Percentiles rank a stretch among this genome's conserved stretches.
Evolutionary conservation across 768 basidiomycete genomes (phyloP).

Genomic region (Leccinum pellstonianum): DNA sequence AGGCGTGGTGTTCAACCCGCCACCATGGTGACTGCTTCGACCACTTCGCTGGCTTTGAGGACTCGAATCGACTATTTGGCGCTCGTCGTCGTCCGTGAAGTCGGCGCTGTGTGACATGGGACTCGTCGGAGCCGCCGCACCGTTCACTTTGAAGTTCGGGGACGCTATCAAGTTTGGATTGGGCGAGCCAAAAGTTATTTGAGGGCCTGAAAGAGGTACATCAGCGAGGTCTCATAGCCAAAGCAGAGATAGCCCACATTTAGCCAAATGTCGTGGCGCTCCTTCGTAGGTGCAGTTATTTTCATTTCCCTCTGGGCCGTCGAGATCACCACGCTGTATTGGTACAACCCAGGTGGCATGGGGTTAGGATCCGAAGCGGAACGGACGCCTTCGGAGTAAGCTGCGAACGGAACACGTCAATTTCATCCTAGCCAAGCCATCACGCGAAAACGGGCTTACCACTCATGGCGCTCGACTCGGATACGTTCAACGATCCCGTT

Average conservation of each 20-base stretch:
- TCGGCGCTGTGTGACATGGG: conserved; percentile 46
- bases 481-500: conserved; percentile 61
- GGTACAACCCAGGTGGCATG: conserved; percentile 91
- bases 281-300: conserved; percentile 72
- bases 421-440: conserved; percentile 1
- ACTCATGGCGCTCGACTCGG: conserved; percentile 94
- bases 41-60: conserved; percentile 75
- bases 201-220: conserved; percentile 61
- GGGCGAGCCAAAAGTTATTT: conserved; percentile 87
- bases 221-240: conserved; percentile 9
- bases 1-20: conserved; percentile 73
- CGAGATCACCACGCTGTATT: conserved; percentile 89
- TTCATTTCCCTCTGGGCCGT: conserved; percentile 97
- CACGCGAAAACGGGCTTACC: conserved; percentile 55
- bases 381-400: conserved; percentile 90
- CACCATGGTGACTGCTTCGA: conserved; percentile 55
- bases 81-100: conserved; percentile 52
- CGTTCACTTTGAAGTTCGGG: conserved; percentile 30
- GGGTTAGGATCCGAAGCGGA: conserved; percentile 93
- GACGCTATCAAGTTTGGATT: conserved; percentile 28
- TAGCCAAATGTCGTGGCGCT: conserved; percentile 96
- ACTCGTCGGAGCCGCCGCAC: conserved; percentile 44
- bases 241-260: conserved; percentile 52
- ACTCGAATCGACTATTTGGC: conserved; percentile 48
- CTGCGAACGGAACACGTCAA: conserved; percentile 38